Conservation (phyloP, 2,329 filamentous ascomycete species). For the Fusarium nelsonii region DNA sequence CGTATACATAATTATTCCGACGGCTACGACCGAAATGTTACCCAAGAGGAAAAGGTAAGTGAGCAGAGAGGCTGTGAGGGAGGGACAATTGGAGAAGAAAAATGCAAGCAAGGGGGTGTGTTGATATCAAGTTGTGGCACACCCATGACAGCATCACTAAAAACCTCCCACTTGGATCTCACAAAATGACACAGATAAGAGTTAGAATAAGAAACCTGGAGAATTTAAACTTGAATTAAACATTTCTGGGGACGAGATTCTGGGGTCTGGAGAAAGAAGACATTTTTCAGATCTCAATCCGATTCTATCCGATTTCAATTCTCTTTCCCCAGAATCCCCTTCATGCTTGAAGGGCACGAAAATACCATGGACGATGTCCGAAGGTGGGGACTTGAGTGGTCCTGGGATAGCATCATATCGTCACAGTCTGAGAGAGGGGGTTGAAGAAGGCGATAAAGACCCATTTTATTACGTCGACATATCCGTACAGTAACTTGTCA, state of each 20-base stretch:
- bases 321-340: constrained; percentile 32
- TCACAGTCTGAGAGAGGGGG: constrained; percentile 17
- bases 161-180: neutral
- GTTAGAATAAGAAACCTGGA: constrained; percentile 25
- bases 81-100: constrained; percentile 25
- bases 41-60: constrained; percentile 10
- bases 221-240: constrained; percentile 33
- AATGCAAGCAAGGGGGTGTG: constrained; percentile 25
- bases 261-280: constrained; percentile 34
- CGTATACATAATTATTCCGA: constrained; percentile 15
- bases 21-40: constrained; percentile 41
- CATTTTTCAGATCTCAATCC: neutral
- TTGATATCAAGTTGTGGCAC: neutral
- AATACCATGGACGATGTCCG: constrained; percentile 37
- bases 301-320: constrained; percentile 16
- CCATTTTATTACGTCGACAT: constrained; percentile 37
- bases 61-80: constrained; percentile 17
- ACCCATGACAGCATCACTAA: constrained; percentile 27
- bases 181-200: constrained; percentile 1
- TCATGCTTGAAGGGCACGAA: constrained; percentile 7
- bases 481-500: constrained; percentile 10
- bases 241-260: constrained; percentile 30
- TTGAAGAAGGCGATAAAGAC: constrained; percentile 6
- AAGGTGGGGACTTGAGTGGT: constrained; percentile 20
- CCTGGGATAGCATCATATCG: constrained; percentile 26